Conservation (phyloP, 2,329 filamentous ascomycete species). For the Stemphylium vesicarium region DNA sequence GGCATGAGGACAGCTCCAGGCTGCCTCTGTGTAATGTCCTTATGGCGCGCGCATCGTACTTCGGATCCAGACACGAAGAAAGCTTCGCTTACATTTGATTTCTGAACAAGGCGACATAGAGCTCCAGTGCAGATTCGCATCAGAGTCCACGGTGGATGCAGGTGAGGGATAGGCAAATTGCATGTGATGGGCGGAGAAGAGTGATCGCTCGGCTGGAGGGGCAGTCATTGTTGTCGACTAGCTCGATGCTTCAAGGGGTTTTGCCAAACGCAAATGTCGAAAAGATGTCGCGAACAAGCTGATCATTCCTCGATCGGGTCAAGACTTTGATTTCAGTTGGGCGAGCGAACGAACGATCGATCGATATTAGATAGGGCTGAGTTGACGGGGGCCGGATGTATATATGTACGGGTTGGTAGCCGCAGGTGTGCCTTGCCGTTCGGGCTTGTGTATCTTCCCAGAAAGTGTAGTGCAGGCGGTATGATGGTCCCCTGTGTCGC, state of each 20-base stretch:
- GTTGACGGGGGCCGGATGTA: conserved; percentile 17
- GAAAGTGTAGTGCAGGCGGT: conserved; percentile 15
- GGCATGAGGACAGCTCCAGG: conserved; percentile 3
- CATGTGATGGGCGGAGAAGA: conserved; percentile 29
- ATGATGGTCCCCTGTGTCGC: conserved; percentile 4
- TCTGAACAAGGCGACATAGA: conserved; percentile 32
- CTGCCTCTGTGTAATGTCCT: not conserved
- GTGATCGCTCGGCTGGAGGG: conserved; percentile 29
- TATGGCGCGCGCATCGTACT: not conserved
- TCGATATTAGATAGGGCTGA: conserved; percentile 31
- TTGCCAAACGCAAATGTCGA: conserved; percentile 5
- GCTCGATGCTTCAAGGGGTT: conserved; percentile 9
- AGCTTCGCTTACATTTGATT: conserved; percentile 29
- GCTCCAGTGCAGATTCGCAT: conserved; percentile 29
- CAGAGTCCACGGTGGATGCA: conserved; percentile 27
- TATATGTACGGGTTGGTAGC: conserved; percentile 17
- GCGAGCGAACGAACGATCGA: conserved; percentile 13
- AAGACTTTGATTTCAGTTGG: not conserved
- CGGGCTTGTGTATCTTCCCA: conserved; percentile 9
- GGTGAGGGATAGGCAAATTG: conserved; percentile 30
- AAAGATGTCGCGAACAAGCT: conserved; percentile 2
- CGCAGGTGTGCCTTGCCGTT: conserved; percentile 5
- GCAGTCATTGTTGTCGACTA: conserved; percentile 30
- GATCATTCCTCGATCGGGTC: conserved; percentile 17
- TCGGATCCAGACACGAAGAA: conserved; percentile 15